Conservation (phyloP, 2,329 filamentous ascomycete genomes). For the Botrytis deweyae region DNA sequence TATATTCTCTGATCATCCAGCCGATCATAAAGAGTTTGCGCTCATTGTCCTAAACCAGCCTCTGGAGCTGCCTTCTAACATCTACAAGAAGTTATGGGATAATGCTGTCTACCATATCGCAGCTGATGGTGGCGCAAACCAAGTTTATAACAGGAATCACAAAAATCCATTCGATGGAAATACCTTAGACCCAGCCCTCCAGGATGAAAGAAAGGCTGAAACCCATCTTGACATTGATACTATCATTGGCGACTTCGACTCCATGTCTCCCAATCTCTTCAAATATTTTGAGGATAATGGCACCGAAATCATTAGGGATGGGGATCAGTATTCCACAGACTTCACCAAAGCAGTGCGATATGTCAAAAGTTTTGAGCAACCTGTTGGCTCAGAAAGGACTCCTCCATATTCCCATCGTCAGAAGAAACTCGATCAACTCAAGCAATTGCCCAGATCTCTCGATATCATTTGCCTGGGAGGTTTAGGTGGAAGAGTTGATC, state of each 20-base stretch:
- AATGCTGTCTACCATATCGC: slow-evolving; percentile 67
- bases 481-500: slow-evolving; percentile 86
- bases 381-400: neutral
- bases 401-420: slow-evolving; percentile 4
- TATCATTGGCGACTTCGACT: slow-evolving; percentile 92
- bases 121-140: slow-evolving; percentile 89
- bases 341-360: slow-evolving; percentile 78
- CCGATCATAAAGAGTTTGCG: slow-evolving; percentile 42
- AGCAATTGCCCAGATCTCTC: slow-evolving; percentile 38
- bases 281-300: slow-evolving; percentile 46
- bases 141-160: slow-evolving; percentile 51
- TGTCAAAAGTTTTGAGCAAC: slow-evolving; percentile 41
- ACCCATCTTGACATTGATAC: slow-evolving; percentile 44
- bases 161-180: neutral
- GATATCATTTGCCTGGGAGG: slow-evolving; percentile 83
- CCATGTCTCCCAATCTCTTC: slow-evolving; percentile 61
- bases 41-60: slow-evolving; percentile 63
- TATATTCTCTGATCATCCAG: slow-evolving; percentile 32
- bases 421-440: slow-evolving; percentile 12
- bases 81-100: slow-evolving; percentile 38
- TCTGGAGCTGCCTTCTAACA: slow-evolving; percentile 45
- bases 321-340: slow-evolving; percentile 87
- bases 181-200: neutral
- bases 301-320: slow-evolving; percentile 64
- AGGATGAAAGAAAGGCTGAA: slow-evolving; percentile 31